Conservation (phyloP, 2,329 filamentous ascomycete genomes). For the Phialemonium atrogriseum region DNA sequence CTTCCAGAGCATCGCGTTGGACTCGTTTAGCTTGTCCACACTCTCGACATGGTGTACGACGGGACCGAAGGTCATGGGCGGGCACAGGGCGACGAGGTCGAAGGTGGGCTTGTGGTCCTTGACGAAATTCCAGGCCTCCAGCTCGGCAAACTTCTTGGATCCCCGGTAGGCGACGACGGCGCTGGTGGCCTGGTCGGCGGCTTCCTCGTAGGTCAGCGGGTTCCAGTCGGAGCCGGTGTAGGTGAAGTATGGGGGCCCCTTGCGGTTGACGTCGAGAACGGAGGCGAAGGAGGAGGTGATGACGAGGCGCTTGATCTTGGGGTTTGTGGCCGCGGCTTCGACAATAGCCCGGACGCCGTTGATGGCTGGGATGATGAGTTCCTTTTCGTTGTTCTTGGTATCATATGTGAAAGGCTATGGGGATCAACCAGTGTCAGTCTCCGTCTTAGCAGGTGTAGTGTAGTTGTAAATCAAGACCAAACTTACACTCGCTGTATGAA, state of each 20-base stretch:
- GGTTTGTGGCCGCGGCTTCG: slow-evolving; percentile 17
- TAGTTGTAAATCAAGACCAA: too few relatives aligned
- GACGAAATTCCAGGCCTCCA: slow-evolving; percentile 25
- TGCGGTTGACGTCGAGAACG: slow-evolving; percentile 43
- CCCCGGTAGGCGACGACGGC: slow-evolving; percentile 28
- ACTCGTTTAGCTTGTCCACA: slow-evolving; percentile 30
- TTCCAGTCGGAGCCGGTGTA: slow-evolving; percentile 51
- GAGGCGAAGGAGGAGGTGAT: slow-evolving; percentile 64
- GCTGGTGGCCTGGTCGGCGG: slow-evolving; percentile 27
- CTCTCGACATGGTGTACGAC: slow-evolving; percentile 27
- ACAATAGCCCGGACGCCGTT: slow-evolving; percentile 35
- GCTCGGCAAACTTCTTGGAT: slow-evolving; percentile 27
- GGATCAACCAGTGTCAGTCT: too few relatives aligned
- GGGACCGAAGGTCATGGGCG: slow-evolving; percentile 36
- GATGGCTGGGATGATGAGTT: slow-evolving; percentile 35
- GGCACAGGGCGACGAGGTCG: slow-evolving; percentile 35
- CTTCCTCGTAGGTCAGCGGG: slow-evolving; percentile 43
- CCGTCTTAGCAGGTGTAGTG: too few relatives aligned
- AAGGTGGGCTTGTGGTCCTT: slow-evolving; percentile 24
- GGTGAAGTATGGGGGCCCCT: slow-evolving; percentile 38
- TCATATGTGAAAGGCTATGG: slow-evolving; percentile 35
- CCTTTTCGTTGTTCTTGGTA: slow-evolving; percentile 33
- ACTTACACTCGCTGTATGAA: slow-evolving; percentile 35
- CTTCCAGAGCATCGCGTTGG: slow-evolving; percentile 31
- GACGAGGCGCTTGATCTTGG: slow-evolving; percentile 25